Conservation (phyloP, 257 asterid species). For the Solanum chiquidenum region DNA sequence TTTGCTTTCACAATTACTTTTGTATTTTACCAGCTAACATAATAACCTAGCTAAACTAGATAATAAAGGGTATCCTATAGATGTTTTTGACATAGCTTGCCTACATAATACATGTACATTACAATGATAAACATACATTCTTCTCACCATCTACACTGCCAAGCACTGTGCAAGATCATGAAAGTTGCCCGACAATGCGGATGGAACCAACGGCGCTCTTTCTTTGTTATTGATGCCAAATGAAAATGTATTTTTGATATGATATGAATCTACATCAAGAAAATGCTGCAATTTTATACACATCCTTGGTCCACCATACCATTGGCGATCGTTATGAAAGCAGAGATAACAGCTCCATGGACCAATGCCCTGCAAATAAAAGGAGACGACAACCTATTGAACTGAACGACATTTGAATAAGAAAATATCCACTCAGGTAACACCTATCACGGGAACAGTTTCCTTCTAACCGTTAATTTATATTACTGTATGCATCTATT, state of each 20-base stretch:
- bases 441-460: background rate
- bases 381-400: background rate
- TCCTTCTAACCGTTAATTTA: background rate
- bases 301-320: constrained; percentile 98
- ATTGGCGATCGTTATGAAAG: constrained; percentile 73
- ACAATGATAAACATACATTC: background rate
- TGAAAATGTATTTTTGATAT: background rate
- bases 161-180: background rate
- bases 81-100: background rate
- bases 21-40: background rate
- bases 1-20: background rate
- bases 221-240: background rate
- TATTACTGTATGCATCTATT: background rate
- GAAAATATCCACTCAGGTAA: background rate
- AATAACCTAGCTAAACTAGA: background rate
- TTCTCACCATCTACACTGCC: background rate
- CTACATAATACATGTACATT: background rate
- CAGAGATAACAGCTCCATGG: constrained; percentile 86
- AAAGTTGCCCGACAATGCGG: background rate
- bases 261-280: background rate
- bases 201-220: background rate
- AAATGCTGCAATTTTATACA: constrained; percentile 24
- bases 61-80: background rate
- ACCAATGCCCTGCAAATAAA: constrained; percentile 50
- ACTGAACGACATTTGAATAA: background rate